Base-by-base conservation (phyloP, 345 rosid genomes). In the Eucalyptus sp. region DNA sequence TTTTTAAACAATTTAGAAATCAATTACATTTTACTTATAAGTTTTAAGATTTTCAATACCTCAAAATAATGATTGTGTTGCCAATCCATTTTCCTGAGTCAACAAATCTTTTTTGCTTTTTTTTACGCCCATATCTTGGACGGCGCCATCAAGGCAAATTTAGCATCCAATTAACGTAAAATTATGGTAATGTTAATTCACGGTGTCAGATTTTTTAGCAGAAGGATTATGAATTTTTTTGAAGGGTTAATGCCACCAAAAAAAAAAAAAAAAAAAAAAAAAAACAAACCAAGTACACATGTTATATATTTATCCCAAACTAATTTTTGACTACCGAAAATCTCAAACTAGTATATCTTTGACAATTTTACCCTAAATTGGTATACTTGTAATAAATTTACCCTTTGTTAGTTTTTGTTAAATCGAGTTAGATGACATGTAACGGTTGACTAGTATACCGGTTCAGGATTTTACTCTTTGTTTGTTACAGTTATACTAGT, bases 361-460 rank as follows among this genome's bases (percentile, higher is more conserved):
- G 9, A 3, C 1, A 52, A 18, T 18, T 52, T 52, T 52, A 52
- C 4, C 24, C 0, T 52, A 7, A 52, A 52, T 52, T 52, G 0
- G 24, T 52, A 52, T 52, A 20, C 1, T 52, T 7, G 2, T 52
- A 7, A 52, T 52, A 52, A 18, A 52, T 20, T 52, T 52, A 52
- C 1, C 24, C 0, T 15, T 52, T 52, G 1, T 52, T 20, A 20
- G 10, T 0, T 52, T 52, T 52, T 18, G 10, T 52, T 52, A 52
- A 52, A 1, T 52, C 8, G 2, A 52, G 10, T 52, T 52, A 52
- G 10, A 20, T 52, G 58, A 20, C 25, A 52, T 20, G 5, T 52
- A 52, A 52, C 0, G 0, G 2, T 52, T 1, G 10, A 52, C 0
- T 52, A 52, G 25, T 8, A 0, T 52, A 52, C 1, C 2, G 0